Evolutionary conservation across 495 filamentous ascomycete species (phyloP).

Genomic region (Aspergillus biplanus): DNA sequence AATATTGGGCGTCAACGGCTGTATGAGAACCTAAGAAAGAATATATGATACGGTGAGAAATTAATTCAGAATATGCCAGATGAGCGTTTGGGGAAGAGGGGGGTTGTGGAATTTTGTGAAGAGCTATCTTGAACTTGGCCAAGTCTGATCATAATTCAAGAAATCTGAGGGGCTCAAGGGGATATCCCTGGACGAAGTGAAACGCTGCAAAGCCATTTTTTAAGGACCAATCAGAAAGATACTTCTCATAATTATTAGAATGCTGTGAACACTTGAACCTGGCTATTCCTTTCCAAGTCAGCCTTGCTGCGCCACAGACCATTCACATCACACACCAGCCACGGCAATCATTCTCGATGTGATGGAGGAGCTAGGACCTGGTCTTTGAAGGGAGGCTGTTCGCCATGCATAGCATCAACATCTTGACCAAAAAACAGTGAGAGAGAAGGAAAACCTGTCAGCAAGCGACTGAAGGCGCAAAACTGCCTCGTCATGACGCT

Average conservation of each 20-base stretch:
- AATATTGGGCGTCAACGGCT: not conserved
- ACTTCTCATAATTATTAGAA: not conserved
- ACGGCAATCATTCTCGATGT: not conserved
- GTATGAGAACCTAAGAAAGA: not conserved
- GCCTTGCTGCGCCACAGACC: not conserved
- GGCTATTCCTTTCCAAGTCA: not conserved
- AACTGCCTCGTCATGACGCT: too few species aligned
- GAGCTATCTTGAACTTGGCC: too few species aligned
- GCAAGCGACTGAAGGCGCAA: too few species aligned
- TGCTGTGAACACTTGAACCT: not conserved
- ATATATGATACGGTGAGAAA: not conserved
- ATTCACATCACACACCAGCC: not conserved
- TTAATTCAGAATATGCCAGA: not conserved
- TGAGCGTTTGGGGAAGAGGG: not conserved
- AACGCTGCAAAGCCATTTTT: not conserved
- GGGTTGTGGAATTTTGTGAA: too few species aligned
- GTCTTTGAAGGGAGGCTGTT: too few species aligned
- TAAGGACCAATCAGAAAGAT: too few species aligned
- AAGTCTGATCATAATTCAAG: too few species aligned
- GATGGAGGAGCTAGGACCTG: too few species aligned
- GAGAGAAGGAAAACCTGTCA: too few species aligned
- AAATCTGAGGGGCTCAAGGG: too few species aligned
- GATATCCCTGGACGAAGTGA: not conserved
- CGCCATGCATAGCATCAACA: too few species aligned
- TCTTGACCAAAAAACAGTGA: too few species aligned